Conservation (phyloP, 441 rosid genomes). For the Pelargonium fulgidum region DNA sequence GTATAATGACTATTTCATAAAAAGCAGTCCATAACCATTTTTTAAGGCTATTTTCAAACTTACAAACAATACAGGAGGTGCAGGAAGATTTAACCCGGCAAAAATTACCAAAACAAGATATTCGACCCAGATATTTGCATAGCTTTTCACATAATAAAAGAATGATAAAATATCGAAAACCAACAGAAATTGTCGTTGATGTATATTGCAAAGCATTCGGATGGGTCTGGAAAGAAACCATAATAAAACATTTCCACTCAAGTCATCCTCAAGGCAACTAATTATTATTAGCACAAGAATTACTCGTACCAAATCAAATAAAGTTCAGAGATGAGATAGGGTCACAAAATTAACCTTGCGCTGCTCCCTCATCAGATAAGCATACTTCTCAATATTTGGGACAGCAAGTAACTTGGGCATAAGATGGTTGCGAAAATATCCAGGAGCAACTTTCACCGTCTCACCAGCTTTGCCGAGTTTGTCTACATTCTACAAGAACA, state of each 20-base stretch:
- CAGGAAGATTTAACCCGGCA: too few relatives aligned
- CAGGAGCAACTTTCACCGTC: constrained; percentile 89
- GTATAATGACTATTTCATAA: too few relatives aligned
- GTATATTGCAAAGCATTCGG: background rate
- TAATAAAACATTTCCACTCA: background rate
- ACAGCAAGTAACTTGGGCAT: constrained; percentile 97
- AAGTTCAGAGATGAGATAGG: background rate
- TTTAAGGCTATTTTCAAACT: too few relatives aligned
- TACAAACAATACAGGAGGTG: too few relatives aligned
- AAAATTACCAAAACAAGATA: too few relatives aligned
- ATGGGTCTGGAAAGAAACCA: background rate
- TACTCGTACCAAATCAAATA: background rate
- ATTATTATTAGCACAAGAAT: background rate
- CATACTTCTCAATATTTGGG: constrained; percentile 83
- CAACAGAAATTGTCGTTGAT: background rate
- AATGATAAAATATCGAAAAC: background rate
- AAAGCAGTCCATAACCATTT: too few relatives aligned
- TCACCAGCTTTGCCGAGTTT: constrained; percentile 94
- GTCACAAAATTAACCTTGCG: constrained; percentile 47
- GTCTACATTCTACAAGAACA: constrained; percentile 50
- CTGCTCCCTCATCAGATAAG: constrained; percentile 77
- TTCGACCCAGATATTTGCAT: too few relatives aligned
- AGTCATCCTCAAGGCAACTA: background rate
- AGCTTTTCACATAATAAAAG: too few relatives aligned
- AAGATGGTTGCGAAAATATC: constrained; percentile 78